Evolutionary conservation across 2,329 filamentous ascomycete species (phyloP), one percentile per base, ranked within the genome.

Genomic region (Hymenoscyphus repandus): DNA sequence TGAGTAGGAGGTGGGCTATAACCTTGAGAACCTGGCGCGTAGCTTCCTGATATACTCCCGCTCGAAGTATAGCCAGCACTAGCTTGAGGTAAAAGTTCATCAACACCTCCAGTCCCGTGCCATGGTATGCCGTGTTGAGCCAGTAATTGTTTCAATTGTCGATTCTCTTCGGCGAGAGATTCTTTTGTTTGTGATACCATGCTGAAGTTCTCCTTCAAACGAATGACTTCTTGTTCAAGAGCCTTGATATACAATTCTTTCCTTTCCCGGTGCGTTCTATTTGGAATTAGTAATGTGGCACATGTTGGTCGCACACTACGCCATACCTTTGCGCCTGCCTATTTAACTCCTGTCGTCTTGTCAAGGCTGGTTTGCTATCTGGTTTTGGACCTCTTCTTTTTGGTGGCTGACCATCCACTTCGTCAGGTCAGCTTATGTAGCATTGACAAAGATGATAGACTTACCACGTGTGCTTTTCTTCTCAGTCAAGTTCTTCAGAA

Each of bases 211-310:
- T 96, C 90, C 67, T 95, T 93, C 39, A 97, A 75, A 44, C 90
- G 85, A 17, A 95, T 76, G 5, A 97, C 87, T 70, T 97, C 90
- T 64, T 92, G 85, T 69, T 99, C 93, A 13, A 97, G 80, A 10
- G 88, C 83, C 69, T 95, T 95, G 74, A 96, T 95, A 68, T 97
- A 97, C 62, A 90, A 79, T 70, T 97, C 93, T 69, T 97, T 97
- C 59, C 93, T 83, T 72, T 97, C 93, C 50, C 93, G 90, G 70
- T 99, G 93, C 15, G 93, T 97, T 66, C 93, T 96, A 65, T 15
- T 22, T 38, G n/a, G 20, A 34, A 47, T 63, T 42, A 63, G 54
- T 15, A 5, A 10, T 22, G 17, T 12, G 20, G 2, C 1, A 30
- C 27, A 32, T 15, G 6, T 15, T 9, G 12, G n/a, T 22, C 30